These are phyloP conservation scores for Cucurbitaria berberidis DNA, from an alignment of 2,329 filamentous ascomycete genomes.

Conservation along the genomic window DNA sequence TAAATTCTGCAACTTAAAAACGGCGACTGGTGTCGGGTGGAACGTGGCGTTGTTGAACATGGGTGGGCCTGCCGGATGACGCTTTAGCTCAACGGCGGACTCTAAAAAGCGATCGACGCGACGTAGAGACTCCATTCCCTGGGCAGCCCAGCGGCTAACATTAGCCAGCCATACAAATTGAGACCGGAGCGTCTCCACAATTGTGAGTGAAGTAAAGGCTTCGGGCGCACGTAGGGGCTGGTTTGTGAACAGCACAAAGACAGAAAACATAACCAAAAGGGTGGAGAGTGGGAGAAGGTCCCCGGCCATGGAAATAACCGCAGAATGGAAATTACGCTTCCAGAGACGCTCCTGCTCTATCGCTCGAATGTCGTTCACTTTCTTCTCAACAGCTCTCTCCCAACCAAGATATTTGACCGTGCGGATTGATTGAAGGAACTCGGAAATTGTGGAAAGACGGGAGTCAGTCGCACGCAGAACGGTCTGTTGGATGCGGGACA, in stretches of 20 bases:
- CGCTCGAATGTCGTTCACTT: not conserved
- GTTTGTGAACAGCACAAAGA: not conserved
- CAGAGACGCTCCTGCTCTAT: not conserved
- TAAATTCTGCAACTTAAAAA: not conserved
- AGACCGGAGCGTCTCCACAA: not conserved
- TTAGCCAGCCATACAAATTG: not conserved
- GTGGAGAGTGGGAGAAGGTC: not conserved
- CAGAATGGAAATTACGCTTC: not conserved
- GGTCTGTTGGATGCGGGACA: not conserved
- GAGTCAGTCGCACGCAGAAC: not conserved
- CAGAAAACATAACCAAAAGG: not conserved
- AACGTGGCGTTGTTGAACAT: not conserved
- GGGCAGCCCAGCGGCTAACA: not conserved
- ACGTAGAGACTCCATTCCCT: not conserved
- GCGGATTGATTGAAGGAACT: not conserved
- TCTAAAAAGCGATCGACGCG: not conserved
- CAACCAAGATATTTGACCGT: not conserved
- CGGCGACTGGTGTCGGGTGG: not conserved
- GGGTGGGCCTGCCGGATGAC: not conserved
- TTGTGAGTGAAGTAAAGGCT: not conserved
- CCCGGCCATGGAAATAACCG: not conserved
- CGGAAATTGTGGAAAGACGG: not conserved
- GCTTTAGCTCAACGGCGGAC: not conserved
- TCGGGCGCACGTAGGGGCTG: not conserved
- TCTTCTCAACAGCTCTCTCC: not conserved